Percentiles rank a stretch among this genome's conserved stretches.
These are phyloP conservation scores for Rubia occidens DNA, from an alignment of 305 asterid species.

Conservation along the genomic window DNA sequence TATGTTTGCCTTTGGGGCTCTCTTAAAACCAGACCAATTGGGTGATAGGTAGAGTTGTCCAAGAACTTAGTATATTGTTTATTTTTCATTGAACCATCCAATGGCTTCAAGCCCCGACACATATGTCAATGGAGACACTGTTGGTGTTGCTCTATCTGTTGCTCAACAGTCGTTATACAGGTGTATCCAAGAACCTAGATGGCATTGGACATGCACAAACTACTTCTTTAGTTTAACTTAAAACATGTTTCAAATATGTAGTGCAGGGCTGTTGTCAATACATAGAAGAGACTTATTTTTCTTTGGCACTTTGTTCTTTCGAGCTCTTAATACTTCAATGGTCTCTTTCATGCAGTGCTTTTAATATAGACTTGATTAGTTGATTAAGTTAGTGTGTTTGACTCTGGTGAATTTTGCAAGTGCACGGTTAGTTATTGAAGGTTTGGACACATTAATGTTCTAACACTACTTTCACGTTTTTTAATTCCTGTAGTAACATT, in stretches of 20 bases:
- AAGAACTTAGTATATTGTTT: too few relatives aligned
- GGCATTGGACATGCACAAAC: neutral
- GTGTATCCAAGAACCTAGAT: too few relatives aligned
- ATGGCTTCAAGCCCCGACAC: too few relatives aligned
- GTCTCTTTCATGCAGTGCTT: neutral
- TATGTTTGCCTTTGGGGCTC: too few relatives aligned
- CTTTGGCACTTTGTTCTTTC: too few relatives aligned
- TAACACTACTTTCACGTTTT: constrained; percentile 10
- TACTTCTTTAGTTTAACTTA: neutral
- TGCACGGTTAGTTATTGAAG: neutral
- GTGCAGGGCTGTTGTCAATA: neutral
- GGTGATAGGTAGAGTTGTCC: too few relatives aligned
- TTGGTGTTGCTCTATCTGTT: too few relatives aligned
- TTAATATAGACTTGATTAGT: neutral
- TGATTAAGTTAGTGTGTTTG: neutral
- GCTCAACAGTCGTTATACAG: too few relatives aligned
- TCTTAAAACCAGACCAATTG: too few relatives aligned
- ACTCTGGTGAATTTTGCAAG: neutral
- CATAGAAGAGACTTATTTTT: neutral
- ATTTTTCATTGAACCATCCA: too few relatives aligned
- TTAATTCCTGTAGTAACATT: constrained; percentile 32
- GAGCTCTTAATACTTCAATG: neutral
- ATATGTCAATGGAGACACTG: too few relatives aligned
- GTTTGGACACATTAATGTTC: neutral
- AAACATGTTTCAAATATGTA: neutral